phyloP scores from a whole-genome alignment of 345 rosid genomes.

The Rubroshorea leprosula region DNA sequence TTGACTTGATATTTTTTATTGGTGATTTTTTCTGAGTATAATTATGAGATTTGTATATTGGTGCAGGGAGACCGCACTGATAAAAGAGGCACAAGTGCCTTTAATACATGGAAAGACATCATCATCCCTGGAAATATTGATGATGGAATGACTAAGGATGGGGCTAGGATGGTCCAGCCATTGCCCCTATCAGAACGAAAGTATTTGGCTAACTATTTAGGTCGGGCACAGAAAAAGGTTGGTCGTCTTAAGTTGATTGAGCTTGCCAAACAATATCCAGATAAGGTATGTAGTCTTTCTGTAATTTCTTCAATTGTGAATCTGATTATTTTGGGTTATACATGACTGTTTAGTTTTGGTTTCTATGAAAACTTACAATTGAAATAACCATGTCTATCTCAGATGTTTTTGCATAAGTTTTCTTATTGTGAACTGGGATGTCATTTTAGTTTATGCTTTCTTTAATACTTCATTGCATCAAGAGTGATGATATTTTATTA shows the following conservation, averaged over 20 bases:
- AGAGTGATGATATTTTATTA: no score
- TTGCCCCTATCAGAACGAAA: slow-evolving; percentile 69
- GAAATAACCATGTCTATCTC: background rate
- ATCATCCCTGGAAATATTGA: slow-evolving; percentile 94
- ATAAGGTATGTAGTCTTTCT: slow-evolving; percentile 47
- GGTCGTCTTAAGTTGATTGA: slow-evolving; percentile 82
- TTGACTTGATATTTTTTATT: background rate
- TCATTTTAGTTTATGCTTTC: no score
- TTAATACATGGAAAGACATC: slow-evolving; percentile 96
- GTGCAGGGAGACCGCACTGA: slow-evolving; percentile 94
- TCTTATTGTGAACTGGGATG: background rate
- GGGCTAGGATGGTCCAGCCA: slow-evolving; percentile 52
- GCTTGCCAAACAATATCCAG: slow-evolving; percentile 73
- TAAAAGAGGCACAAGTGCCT: slow-evolving; percentile 80
- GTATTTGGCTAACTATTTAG: slow-evolving; percentile 84
- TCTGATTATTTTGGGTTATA: background rate
- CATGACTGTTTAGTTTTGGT: background rate
- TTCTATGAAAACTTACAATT: background rate
- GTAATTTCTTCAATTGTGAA: background rate
- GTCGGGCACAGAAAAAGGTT: slow-evolving; percentile 84
- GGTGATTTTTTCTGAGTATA: background rate
- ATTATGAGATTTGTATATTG: slow-evolving; percentile 16
- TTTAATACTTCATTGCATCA: no score
- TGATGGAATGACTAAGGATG: slow-evolving; percentile 70
- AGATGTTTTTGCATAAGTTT: background rate